These are phyloP conservation scores for Dactylella cylindrospora DNA, from an alignment of 2,329 filamentous ascomycete species.

Conservation along the genomic window DNA sequence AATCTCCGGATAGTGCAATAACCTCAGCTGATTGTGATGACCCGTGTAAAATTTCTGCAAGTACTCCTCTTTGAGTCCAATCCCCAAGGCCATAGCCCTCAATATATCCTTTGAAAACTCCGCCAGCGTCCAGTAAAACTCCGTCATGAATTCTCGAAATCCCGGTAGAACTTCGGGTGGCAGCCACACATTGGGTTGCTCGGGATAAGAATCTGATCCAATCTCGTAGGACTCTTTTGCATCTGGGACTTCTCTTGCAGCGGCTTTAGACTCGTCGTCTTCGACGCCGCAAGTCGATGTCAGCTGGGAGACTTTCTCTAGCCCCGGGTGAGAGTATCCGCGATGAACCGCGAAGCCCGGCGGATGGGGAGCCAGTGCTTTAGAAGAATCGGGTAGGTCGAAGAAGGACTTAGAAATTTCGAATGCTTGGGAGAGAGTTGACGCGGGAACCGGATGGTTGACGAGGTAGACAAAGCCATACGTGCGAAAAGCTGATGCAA, in stretches of 20 bases:
- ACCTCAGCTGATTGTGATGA: conserved; percentile 55
- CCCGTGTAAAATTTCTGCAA: conserved; percentile 54
- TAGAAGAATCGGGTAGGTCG: conserved; percentile 10
- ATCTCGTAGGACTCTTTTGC: conserved; percentile 54
- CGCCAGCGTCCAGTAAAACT: conserved; percentile 55
- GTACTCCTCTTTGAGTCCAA: conserved; percentile 53
- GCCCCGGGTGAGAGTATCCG: conserved; percentile 56
- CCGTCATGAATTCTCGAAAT: conserved; percentile 53
- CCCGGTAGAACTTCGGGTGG: conserved; percentile 51
- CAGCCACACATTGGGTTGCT: conserved; percentile 54
- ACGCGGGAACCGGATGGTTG: conserved; percentile 14
- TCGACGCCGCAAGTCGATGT: conserved; percentile 50
- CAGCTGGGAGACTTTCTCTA: conserved; percentile 55
- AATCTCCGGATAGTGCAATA: conserved; percentile 56
- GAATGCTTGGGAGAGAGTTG: conserved; percentile 27
- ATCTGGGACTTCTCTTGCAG: conserved; percentile 18
- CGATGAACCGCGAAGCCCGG: conserved; percentile 52
- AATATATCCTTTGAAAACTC: conserved; percentile 52
- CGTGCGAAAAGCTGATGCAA: conserved; percentile 20
- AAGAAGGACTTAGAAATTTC: conserved; percentile 28
- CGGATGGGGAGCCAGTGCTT: conserved; percentile 25
- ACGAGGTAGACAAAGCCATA: conserved; percentile 34
- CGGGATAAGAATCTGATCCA: conserved; percentile 52
- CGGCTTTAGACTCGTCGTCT: not conserved
- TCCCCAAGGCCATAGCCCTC: conserved; percentile 49